A percentile compares a stretch with the other conserved stretches of the same genome.
Evolutionary conservation across 495 filamentous ascomycete genomes (phyloP).

Genomic region (Hypoxylon fragiforme): DNA sequence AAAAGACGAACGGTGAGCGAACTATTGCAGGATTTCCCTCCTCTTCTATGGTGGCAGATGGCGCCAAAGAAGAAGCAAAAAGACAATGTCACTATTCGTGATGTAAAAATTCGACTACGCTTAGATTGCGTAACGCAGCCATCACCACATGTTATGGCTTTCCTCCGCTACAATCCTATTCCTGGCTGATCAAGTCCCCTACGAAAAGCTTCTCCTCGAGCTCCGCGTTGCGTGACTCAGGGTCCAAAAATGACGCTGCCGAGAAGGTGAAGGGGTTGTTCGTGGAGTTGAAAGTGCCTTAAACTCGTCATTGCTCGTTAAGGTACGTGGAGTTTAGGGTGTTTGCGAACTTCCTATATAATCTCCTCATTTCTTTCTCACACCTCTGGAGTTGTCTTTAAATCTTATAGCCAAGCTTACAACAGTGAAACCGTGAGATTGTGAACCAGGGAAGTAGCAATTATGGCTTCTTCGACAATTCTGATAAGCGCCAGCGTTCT

Average conservation of each 20-base stretch:
- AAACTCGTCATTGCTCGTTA: too few relatives aligned
- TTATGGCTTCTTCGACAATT: slow-evolving; percentile 22
- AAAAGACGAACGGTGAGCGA: not conserved
- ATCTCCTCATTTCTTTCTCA: too few relatives aligned
- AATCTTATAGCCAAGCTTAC: too few relatives aligned
- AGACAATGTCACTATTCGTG: not conserved
- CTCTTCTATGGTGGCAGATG: not conserved
- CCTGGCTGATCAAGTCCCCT: not conserved
- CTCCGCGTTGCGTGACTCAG: not conserved
- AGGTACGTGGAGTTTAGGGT: too few relatives aligned
- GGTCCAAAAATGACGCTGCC: too few relatives aligned
- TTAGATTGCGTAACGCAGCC: slow-evolving; percentile 12
- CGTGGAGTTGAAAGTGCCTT: too few relatives aligned
- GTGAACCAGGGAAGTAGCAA: slow-evolving; percentile 1
- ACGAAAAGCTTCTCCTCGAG: not conserved
- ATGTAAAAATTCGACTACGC: not conserved
- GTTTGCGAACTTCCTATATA: too few relatives aligned
- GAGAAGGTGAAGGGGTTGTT: too few relatives aligned
- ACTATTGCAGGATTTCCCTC: not conserved
- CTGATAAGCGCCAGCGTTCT: slow-evolving; percentile 28
- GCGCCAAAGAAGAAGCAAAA: not conserved
- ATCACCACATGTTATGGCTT: slow-evolving; percentile 9
- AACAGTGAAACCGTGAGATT: not conserved
- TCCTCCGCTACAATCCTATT: not conserved
- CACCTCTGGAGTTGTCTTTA: too few relatives aligned